Evolutionary conservation across 208 protist species (phyloP), one percentile per base, ranked within the genome.

Genomic region (Acanthamoeba triangularis): DNA sequence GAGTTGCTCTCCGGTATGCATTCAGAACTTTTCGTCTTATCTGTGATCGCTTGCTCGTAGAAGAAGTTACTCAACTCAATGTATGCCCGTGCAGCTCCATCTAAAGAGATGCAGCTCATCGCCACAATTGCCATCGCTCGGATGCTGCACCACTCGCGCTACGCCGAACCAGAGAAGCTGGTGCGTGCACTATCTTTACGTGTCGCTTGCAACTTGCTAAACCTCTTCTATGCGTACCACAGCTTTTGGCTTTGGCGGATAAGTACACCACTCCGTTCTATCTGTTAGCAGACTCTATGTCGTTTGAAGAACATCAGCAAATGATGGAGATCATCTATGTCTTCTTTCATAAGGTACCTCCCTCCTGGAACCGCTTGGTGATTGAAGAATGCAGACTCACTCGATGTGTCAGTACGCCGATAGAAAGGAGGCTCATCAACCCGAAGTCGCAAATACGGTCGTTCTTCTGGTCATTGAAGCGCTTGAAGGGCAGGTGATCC

Each of bases 311-410:
- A 41, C 78, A 85, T 33, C 78, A 85, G 25, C 11, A 33, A 14
- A 11, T 85, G 28, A 85, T 85, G 78, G 78, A 59, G 44, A n/a
- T 85, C 47, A 85, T 85, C 78, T 59, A 85, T 25, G 30, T 33
- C 20, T 85, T 85, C 78, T 85, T 85, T 33, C 25, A 85, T 44
- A 85, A 85, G 78, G 78, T 85, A 56, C 6, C 25, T 33, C 78
- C 10, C 47, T 13, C 47, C 4, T 18, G 1, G 20, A 33, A 84
- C 10, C 8, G 78, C 16, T 16, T 33, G 23, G 11, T 47, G 30
- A 16, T 13, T 44, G 14, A 25, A 23, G 30, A 16, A 25, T 23
- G 1, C 11, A 59, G 10, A 1, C 69, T 80, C 10, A 80, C 37
- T 44, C 25, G 59, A 1, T 67, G 18, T 0, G 20, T 59, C 44